phyloP scores from a whole-genome alignment of 176 grass and related monocot genomes.

The Carex scoparia region DNA sequence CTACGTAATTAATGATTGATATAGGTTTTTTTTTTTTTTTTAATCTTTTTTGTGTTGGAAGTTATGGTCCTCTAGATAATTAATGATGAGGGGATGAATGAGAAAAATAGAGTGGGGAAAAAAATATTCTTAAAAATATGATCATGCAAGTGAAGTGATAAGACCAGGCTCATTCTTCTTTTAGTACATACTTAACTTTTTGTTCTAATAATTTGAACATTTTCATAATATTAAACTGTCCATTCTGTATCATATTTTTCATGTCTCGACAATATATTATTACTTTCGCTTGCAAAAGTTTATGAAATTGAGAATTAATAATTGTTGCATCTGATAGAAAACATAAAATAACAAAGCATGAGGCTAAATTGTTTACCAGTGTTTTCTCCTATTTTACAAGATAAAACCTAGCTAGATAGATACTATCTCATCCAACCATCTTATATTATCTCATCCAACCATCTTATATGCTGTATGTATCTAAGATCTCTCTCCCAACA shows the following conservation, averaged over 20 bases:
- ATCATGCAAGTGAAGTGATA: slow-evolving; percentile 10
- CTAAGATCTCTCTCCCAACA: background rate
- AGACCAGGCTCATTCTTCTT: background rate
- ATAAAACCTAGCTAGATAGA: background rate
- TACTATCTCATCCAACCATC: background rate
- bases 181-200: background rate
- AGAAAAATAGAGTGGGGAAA: no score
- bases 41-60: no score
- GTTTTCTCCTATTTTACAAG: background rate
- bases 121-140: background rate
- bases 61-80: no score
- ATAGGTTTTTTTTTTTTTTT: no score
- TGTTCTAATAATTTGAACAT: background rate
- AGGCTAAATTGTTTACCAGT: background rate
- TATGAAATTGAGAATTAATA: background rate
- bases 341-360: background rate
- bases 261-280: background rate
- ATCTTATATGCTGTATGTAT: background rate
- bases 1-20: no score
- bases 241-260: background rate
- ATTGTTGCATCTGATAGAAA: background rate
- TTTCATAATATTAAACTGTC: background rate
- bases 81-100: no score
- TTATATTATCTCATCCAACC: background rate
- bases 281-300: background rate